These are phyloP conservation scores for Fusarium sambucinum DNA, from an alignment of 2,329 filamentous ascomycete genomes.

Conservation along the genomic window DNA sequence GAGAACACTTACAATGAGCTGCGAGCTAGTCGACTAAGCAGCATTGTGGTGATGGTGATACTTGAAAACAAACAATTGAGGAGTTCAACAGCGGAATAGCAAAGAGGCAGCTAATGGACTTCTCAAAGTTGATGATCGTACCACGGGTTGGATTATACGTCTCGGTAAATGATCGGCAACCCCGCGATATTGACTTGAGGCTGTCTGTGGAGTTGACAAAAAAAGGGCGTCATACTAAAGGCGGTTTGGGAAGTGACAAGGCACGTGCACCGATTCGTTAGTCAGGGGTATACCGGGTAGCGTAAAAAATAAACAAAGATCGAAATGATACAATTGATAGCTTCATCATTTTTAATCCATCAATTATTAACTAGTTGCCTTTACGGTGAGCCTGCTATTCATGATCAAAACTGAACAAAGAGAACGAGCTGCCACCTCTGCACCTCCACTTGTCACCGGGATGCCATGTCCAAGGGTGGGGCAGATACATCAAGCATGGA, in stretches of 20 bases:
- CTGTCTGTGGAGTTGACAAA: conserved; percentile 22
- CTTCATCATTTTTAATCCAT: not conserved
- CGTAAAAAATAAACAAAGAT: not conserved
- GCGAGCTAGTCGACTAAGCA: conserved; percentile 41
- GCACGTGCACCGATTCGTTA: conserved; percentile 9
- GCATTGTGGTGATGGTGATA: conserved; percentile 25
- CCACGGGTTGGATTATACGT: conserved; percentile 1
- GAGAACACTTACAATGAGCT: conserved; percentile 30
- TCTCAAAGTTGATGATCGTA: not conserved
- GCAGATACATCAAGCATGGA: conserved; percentile 2
- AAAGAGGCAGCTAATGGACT: not conserved
- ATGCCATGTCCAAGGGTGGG: conserved; percentile 7
- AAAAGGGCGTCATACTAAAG: conserved; percentile 28
- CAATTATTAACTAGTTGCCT: not conserved
- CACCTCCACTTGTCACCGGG: conserved; percentile 12
- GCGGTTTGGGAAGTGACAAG: not conserved
- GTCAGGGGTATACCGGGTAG: not conserved
- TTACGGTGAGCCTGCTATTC: conserved; percentile 5
- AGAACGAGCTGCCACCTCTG: not conserved
- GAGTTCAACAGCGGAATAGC: not conserved
- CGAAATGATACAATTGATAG: not conserved
- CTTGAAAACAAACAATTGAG: not conserved
- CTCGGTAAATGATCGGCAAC: conserved; percentile 35
- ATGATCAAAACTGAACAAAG: conserved; percentile 22
- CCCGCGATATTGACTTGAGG: conserved; percentile 39